These are phyloP conservation scores for Bimuria novae-zelandiae DNA, from an alignment of 2,329 filamentous ascomycete genomes.

Conservation along the genomic window DNA sequence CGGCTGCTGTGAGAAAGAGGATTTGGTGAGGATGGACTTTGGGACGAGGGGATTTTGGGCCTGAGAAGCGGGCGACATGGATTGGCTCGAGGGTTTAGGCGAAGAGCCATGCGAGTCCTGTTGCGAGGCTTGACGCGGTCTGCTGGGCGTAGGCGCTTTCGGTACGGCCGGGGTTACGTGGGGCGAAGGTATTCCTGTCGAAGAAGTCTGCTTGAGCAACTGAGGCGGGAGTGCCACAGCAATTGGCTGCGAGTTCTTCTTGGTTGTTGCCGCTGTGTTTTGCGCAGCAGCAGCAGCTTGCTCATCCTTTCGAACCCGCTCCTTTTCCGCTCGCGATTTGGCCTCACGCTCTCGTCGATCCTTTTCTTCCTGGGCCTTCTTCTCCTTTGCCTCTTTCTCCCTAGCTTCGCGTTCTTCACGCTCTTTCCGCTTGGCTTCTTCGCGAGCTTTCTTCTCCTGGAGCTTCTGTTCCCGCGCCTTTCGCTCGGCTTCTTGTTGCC, in stretches of 20 bases:
- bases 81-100: constrained; percentile 68
- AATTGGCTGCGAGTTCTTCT: constrained; percentile 46
- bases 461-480: constrained; percentile 81
- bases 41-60: constrained; percentile 68
- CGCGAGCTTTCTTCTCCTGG: constrained; percentile 76
- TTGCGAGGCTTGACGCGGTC: constrained; percentile 76
- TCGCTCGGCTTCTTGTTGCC: constrained; percentile 82
- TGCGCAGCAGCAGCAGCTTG: constrained; percentile 42
- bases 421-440: constrained; percentile 76
- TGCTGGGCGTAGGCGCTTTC: constrained; percentile 80
- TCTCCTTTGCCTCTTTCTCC: constrained; percentile 77
- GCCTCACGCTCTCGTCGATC: constrained; percentile 67
- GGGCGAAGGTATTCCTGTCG: constrained; percentile 70
- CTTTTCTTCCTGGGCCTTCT: constrained; percentile 61
- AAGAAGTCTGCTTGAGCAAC: constrained; percentile 57
- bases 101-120: constrained; percentile 73
- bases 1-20: constrained; percentile 52
- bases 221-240: constrained; percentile 58
- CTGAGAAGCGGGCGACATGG: constrained; percentile 65
- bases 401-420: constrained; percentile 65
- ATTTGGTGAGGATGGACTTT: constrained; percentile 66
- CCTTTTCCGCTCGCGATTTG: constrained; percentile 51
- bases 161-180: constrained; percentile 82
- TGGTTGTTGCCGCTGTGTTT: constrained; percentile 30
- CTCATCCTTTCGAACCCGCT: constrained; percentile 49